Base-by-base conservation (phyloP, 2,329 filamentous ascomycete species). In the Verticillium nonalfalfae region DNA sequence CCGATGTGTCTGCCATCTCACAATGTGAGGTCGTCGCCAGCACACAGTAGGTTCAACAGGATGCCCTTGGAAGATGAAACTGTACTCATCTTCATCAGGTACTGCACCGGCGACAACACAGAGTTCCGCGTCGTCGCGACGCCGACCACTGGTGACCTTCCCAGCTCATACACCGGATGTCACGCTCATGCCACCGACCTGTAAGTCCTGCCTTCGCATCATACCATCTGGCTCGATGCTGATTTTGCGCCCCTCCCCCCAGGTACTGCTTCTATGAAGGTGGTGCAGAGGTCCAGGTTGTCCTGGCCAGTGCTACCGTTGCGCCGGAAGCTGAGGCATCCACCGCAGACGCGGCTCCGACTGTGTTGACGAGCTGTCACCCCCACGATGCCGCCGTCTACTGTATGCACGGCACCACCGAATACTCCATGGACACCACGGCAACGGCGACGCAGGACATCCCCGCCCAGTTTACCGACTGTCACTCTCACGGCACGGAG, bases 381-480 rank as follows among this genome's bases (percentile, higher is more conserved):
- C 66, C 77, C 4, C 78, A 81, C 56, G 76, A 67, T 9, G 66
- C 72, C 3, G 66, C 72, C 18, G 60, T 81, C 77, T 77, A 73
- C 64, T 83, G 81, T 66, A 72, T 81, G 66, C 76, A 73, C 45
- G 76, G 74, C 56, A 69, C 72, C 10, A 73, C 73, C 0, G 79
- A 81, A 67, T 81, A 78, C 60, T 65, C 73, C 39, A 74, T 81
- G 26, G 74, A 76, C 58, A 74, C 78, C 3, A 79, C 81, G 7
- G 75, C 78, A 2, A 89, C 83, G 4, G 79, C 79, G 18, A 85
- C 82, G 1, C 79, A 79, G 56, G 80, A 81, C 57, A 72, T 85
- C 18, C 85, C 88, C 1, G 76, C 86, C 0, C 74, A 82, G 59
- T 90, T 86, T 68, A 90, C 86, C 0, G 84, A 74, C 60, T 91